These are phyloP conservation scores for Lachnellula suecica DNA, from an alignment of 2,329 filamentous ascomycete species.

Conservation along the genomic window DNA sequence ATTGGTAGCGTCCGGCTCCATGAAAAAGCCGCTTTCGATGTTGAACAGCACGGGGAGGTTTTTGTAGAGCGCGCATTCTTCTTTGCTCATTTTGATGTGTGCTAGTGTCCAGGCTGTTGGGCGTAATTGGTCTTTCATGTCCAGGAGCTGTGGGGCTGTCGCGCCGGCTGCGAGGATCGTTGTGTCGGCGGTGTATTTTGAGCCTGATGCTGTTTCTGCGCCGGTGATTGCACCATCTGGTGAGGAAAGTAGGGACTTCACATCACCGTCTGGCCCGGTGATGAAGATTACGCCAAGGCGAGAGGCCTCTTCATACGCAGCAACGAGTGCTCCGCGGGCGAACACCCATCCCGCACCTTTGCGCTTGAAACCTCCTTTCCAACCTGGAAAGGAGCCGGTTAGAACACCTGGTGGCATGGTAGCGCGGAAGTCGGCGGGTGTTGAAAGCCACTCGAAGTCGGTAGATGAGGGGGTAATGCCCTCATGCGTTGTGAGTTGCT, in stretches of 20 bases:
- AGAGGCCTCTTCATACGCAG: slow-evolving; percentile 43
- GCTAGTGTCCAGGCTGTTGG: slow-evolving; percentile 54
- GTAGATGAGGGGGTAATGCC: slow-evolving; percentile 30
- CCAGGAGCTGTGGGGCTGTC: slow-evolving; percentile 44
- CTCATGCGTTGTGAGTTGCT: slow-evolving; percentile 38
- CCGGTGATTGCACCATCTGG: slow-evolving; percentile 41
- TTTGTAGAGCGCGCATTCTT: slow-evolving; percentile 45
- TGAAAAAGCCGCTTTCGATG: slow-evolving; percentile 49
- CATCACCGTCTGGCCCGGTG: slow-evolving; percentile 40
- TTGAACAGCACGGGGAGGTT: slow-evolving; percentile 49
- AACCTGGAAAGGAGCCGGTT: slow-evolving; percentile 47
- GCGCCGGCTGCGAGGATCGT: slow-evolving; percentile 51
- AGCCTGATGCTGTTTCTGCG: slow-evolving; percentile 42
- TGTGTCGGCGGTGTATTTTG: slow-evolving; percentile 39
- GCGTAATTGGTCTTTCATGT: slow-evolving; percentile 51
- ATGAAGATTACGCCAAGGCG: slow-evolving; percentile 47
- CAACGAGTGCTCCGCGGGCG: slow-evolving; percentile 47
- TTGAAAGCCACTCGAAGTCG: slow-evolving; percentile 37
- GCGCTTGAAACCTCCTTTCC: slow-evolving; percentile 48
- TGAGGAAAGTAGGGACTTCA: slow-evolving; percentile 35
- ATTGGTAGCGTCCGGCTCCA: slow-evolving; percentile 46
- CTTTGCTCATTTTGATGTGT: slow-evolving; percentile 46
- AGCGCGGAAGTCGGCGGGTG: slow-evolving; percentile 43
- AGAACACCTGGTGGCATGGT: slow-evolving; percentile 53
- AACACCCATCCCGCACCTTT: slow-evolving; percentile 52